These are phyloP conservation scores for Geosmithia morbida DNA, from an alignment of 2,329 filamentous ascomycete genomes.

Conservation along the genomic window DNA sequence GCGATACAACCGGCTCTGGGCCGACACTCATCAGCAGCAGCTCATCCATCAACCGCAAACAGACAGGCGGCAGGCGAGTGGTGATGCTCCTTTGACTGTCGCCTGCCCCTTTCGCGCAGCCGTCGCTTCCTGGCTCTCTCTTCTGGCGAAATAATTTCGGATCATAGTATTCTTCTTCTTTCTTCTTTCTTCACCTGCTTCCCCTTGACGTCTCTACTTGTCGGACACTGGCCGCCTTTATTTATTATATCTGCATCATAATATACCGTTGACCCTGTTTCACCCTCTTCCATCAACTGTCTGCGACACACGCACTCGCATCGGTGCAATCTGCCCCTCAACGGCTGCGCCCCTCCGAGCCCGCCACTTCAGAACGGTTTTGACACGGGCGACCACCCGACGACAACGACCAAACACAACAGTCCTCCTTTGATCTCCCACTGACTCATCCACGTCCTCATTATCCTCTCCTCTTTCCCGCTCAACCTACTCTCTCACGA, in stretches of 20 bases:
- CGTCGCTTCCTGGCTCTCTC: neutral
- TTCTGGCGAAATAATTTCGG: too few relatives aligned
- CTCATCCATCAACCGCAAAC: neutral
- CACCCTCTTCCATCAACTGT: neutral
- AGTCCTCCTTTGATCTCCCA: too few relatives aligned
- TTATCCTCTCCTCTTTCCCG: neutral
- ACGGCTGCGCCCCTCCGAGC: conserved; percentile 2
- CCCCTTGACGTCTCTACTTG: neutral
- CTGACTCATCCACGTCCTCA: neutral
- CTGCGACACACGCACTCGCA: conserved; percentile 2
- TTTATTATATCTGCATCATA: neutral
- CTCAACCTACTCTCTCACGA: neutral
- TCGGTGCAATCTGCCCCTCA: neutral
- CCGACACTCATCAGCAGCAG: neutral
- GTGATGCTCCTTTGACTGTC: neutral
- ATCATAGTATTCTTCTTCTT: neutral
- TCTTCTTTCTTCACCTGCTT: neutral
- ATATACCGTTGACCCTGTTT: neutral
- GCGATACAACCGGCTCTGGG: neutral
- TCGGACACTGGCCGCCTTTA: neutral
- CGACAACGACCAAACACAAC: neutral
- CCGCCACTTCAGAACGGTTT: neutral
- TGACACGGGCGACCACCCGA: neutral
- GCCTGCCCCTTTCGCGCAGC: conserved; percentile 1
- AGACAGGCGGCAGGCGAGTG: too few relatives aligned